phyloP scores from a whole-genome alignment of 192 early-diverging fungal genomes.

The Pilaira anomala region DNA sequence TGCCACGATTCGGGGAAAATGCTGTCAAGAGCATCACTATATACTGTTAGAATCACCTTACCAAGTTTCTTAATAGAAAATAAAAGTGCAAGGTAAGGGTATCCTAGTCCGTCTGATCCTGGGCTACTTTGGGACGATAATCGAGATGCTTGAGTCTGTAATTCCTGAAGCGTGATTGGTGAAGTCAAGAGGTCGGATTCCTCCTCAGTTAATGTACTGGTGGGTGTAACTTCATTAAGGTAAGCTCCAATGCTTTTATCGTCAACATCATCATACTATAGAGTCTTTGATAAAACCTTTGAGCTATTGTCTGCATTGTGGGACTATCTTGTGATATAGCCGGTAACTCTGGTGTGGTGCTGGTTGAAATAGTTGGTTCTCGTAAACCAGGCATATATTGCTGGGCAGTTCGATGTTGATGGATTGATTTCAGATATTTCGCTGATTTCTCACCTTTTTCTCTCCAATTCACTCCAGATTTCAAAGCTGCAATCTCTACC shows the following conservation, averaged over 20 bases:
- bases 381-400: too few relatives aligned
- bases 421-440: not conserved
- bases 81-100: too few relatives aligned
- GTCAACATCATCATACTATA: not conserved
- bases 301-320: not conserved
- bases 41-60: not conserved
- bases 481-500: not conserved
- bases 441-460: constrained; percentile 2
- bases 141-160: too few relatives aligned
- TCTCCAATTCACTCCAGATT: not conserved
- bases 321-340: too few relatives aligned
- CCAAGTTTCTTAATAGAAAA: too few relatives aligned
- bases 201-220: too few relatives aligned
- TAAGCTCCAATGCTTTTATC: not conserved
- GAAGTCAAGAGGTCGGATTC: too few relatives aligned
- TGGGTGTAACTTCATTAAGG: too few relatives aligned
- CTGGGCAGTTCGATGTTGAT: not conserved
- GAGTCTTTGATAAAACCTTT: not conserved
- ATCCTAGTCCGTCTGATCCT: too few relatives aligned
- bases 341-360: not conserved
- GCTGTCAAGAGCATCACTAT: not conserved
- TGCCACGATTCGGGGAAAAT: not conserved
- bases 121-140: too few relatives aligned
- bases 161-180: too few relatives aligned
- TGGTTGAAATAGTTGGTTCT: not conserved